Conservation (phyloP, 2,329 filamentous ascomycete genomes). For the Ceratocystis ficicola region DNA sequence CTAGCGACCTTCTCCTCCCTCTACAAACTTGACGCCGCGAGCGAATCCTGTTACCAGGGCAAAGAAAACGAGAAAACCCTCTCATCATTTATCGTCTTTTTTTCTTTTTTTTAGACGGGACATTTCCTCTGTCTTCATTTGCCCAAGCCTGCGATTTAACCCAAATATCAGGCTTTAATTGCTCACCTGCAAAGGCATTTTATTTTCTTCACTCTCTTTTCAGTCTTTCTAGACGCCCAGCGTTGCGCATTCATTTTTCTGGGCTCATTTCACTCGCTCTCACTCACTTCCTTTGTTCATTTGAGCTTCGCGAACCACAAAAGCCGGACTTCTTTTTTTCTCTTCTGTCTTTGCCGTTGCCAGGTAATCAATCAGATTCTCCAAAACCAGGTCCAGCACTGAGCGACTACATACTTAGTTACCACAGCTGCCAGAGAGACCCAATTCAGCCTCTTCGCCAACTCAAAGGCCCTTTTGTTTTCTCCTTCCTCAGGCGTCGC, state of each 20-base stretch:
- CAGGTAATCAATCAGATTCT: not conserved
- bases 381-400: not conserved
- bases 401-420: not conserved
- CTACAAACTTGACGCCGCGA: constrained; percentile 27
- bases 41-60: constrained; percentile 12
- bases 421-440: not conserved
- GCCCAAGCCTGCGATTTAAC: not conserved
- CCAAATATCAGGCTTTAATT: not conserved
- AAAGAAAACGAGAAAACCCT: constrained; percentile 4
- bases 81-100: constrained; percentile 29
- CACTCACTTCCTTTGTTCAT: not conserved
- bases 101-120: constrained; percentile 25
- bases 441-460: not conserved
- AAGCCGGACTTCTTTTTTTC: too few relatives aligned
- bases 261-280: not conserved
- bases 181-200: not conserved
- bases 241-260: too few relatives aligned
- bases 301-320: too few relatives aligned
- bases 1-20: not conserved
- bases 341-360: not conserved
- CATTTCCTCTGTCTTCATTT: not conserved
- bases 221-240: not conserved
- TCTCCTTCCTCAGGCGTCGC: not conserved
- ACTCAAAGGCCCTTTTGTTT: not conserved
- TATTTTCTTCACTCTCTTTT: not conserved